Evolutionary conservation across 2,329 filamentous ascomycete genomes (phyloP), one percentile per base, ranked within the genome.

Genomic region (Trichoderma pleuroti): DNA sequence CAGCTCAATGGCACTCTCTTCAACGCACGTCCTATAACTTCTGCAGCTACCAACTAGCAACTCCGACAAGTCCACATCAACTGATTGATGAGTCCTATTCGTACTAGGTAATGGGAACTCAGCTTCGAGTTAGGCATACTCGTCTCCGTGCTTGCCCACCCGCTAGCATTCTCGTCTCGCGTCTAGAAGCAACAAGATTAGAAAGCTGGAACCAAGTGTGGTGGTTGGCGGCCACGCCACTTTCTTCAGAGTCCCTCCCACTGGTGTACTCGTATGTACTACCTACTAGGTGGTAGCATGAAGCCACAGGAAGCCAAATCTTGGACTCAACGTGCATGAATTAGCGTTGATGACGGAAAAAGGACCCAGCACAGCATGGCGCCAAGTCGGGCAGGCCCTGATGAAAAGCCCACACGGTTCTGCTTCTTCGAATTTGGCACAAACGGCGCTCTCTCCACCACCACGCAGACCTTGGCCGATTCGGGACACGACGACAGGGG

Each of bases 381-480:
- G 54, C 54, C 54, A 68, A 32, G 65, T 46, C 65, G 52, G 65
- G 65, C 65, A 49, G 39, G 26, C 34, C 36, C 54, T 68, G 65
- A 56, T 30, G 28, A 59, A 18, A 16, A 42, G 34, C 21, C 59
- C 24, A 28, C 34, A 28, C 36, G 24, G 11, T 14, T 66, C 26
- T 59, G 52, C 39, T 39, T 30, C 16, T 49, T 24, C 21, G 65
- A 59, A 68, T 68, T 59, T 59, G 65, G 64, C 24, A 68, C 52
- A 68, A 68, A 60, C 65, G 65, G 52, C 64, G 49, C 52, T 67
- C 64, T 68, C 65, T 36, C 52, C 65, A 66, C 65, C 64, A 67
- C 64, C 34, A 34, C 54, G 65, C 65, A 68, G 65, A 24, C 54
- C 65, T 46, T 68, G 54, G 28, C 65, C 54, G 12, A 39, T 68